A percentile compares a stretch with the other conserved stretches of the same genome.
Evolutionary conservation across 2,329 filamentous ascomycete species (phyloP).

Genomic region (Fusarium sp.): DNA sequence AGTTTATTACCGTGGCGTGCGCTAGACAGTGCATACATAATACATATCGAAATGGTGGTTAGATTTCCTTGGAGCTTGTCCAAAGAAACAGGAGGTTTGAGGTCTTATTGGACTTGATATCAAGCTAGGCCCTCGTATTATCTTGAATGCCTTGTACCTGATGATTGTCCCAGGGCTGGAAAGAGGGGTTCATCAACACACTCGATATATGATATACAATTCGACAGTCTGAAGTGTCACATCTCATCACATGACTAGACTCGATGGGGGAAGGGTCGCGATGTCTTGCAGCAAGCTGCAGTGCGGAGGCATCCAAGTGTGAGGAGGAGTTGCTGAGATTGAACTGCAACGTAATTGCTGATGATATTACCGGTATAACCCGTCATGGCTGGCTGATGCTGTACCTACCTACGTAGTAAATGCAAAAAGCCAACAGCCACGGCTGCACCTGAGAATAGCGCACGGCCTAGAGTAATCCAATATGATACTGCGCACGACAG

Average conservation of each 20-base stretch:
- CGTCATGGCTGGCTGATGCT: neutral
- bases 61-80: neutral
- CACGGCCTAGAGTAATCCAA: constrained; percentile 18
- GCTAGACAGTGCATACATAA: neutral
- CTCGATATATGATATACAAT: constrained; percentile 25
- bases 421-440: constrained; percentile 15
- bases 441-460: constrained; percentile 15
- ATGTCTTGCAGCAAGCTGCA: constrained; percentile 32
- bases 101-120: neutral
- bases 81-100: neutral
- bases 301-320: constrained; percentile 23
- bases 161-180: constrained; percentile 10
- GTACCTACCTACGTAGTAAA: neutral
- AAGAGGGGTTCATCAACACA: constrained; percentile 27
- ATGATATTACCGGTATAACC: constrained; percentile 3
- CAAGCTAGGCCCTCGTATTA: constrained; percentile 8
- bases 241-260: constrained; percentile 39
- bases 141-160: constrained; percentile 13
- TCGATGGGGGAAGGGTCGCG: constrained; percentile 29
- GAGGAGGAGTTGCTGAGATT: neutral
- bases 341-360: neutral
- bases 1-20: constrained; percentile 19
- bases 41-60: constrained; percentile 8
- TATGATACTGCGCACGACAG: neutral
- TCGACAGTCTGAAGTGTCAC: constrained; percentile 32